Percentiles rank a stretch among this genome's conserved stretches.
Conservation (phyloP, 257 asterid genomes). For the Scutellaria baicalensis region DNA sequence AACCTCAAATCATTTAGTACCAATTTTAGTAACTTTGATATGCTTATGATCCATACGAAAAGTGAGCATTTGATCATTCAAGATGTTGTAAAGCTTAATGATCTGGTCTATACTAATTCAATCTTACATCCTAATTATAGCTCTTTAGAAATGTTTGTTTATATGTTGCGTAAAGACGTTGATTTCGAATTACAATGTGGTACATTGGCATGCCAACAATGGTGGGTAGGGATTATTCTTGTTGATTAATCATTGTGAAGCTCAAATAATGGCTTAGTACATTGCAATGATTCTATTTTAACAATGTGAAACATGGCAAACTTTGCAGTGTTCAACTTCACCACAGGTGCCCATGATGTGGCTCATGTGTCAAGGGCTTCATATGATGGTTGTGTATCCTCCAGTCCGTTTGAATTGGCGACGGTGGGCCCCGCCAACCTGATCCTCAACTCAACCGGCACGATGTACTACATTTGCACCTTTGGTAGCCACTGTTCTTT, state of each 20-base stretch:
- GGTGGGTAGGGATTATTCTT: too few species aligned
- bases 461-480: slow-evolving; percentile 47
- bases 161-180: too few species aligned
- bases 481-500: slow-evolving; percentile 41
- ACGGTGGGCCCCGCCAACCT: slow-evolving; percentile 46
- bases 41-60: not conserved
- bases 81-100: not conserved
- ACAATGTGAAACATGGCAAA: not conserved
- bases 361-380: slow-evolving; percentile 47
- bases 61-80: not conserved
- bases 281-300: not conserved
- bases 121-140: too few species aligned
- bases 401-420: slow-evolving; percentile 15
- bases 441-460: slow-evolving; percentile 46
- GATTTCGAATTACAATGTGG: too few species aligned
- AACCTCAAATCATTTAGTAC: not conserved
- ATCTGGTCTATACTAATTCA: too few species aligned
- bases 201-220: too few species aligned
- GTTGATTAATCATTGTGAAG: not conserved
- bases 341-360: slow-evolving; percentile 42
- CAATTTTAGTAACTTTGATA: not conserved
- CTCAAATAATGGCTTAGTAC: not conserved
- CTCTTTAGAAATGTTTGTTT: too few species aligned
- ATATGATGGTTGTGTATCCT: slow-evolving; percentile 37
- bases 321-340: slow-evolving; percentile 60